Evolutionary conservation across 106 monocot genomes (phyloP).

Genomic region (Dendrobium catenatum): DNA sequence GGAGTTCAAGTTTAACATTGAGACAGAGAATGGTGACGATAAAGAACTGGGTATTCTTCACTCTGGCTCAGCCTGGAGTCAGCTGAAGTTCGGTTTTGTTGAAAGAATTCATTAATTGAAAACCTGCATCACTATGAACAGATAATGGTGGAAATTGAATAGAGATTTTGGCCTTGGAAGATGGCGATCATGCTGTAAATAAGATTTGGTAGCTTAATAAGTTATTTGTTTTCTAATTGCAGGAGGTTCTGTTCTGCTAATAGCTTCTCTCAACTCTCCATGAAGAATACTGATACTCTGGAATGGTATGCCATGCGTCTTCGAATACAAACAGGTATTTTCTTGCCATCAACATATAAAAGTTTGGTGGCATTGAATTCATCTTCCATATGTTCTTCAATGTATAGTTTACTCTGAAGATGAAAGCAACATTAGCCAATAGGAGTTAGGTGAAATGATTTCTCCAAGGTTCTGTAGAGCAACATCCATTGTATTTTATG

Average conservation of each 20-base stretch:
- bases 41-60: slow-evolving; percentile 9
- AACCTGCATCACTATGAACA: neutral
- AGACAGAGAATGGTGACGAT: neutral
- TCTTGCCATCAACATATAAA: no score
- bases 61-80: slow-evolving; percentile 6
- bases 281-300: no score
- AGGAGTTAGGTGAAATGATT: neutral
- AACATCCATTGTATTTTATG: neutral
- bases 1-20: slow-evolving; percentile 12
- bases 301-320: no score
- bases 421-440: neutral
- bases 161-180: neutral
- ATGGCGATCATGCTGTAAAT: neutral
- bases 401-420: neutral
- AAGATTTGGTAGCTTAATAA: neutral
- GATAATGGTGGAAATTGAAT: no score
- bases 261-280: neutral
- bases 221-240: no score
- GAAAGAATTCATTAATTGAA: neutral
- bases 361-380: neutral
- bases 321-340: neutral
- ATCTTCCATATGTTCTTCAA: neutral
- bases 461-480: neutral
- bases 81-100: neutral
- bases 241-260: neutral